Evolutionary conservation across 768 basidiomycete genomes (phyloP).

Genomic region (Xerocomellus intermedius): DNA sequence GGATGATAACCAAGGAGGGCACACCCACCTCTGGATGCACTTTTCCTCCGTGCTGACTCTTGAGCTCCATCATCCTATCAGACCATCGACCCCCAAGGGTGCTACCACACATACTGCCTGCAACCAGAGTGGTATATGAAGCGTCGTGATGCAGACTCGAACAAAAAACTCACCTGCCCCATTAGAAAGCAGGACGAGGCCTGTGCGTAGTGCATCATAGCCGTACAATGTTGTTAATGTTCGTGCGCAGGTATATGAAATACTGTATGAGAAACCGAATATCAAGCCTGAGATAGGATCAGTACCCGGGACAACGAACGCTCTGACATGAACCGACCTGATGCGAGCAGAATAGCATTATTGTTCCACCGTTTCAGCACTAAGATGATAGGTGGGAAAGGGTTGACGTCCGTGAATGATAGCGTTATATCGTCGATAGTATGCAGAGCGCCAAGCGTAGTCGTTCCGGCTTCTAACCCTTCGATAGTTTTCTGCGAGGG

Average conservation of each 20-base stretch:
- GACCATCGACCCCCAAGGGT: slow-evolving; percentile 60
- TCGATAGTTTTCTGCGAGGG: not conserved
- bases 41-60: slow-evolving; percentile 42
- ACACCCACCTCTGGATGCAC: slow-evolving; percentile 59
- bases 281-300: slow-evolving; percentile 48
- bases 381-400: slow-evolving; percentile 56
- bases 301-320: not conserved
- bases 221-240: slow-evolving; percentile 63
- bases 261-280: slow-evolving; percentile 69
- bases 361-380: slow-evolving; percentile 69
- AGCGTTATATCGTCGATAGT: slow-evolving; percentile 42
- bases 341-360: slow-evolving; percentile 48
- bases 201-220: slow-evolving; percentile 69
- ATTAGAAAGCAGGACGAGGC: slow-evolving; percentile 71
- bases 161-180: slow-evolving; percentile 53
- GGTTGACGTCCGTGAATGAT: slow-evolving; percentile 69
- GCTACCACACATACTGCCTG: slow-evolving; percentile 51
- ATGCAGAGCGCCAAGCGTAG: not conserved
- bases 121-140: not conserved
- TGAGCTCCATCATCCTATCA: slow-evolving; percentile 43
- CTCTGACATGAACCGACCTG: slow-evolving; percentile 13
- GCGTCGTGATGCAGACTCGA: not conserved
- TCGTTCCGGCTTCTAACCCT: slow-evolving; percentile 5
- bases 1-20: not conserved
- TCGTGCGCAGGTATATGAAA: slow-evolving; percentile 72